Evolutionary conservation across 495 filamentous ascomycete species (phyloP), one percentile per base, ranked within the genome.

Genomic region (Penicillium mononematosum): DNA sequence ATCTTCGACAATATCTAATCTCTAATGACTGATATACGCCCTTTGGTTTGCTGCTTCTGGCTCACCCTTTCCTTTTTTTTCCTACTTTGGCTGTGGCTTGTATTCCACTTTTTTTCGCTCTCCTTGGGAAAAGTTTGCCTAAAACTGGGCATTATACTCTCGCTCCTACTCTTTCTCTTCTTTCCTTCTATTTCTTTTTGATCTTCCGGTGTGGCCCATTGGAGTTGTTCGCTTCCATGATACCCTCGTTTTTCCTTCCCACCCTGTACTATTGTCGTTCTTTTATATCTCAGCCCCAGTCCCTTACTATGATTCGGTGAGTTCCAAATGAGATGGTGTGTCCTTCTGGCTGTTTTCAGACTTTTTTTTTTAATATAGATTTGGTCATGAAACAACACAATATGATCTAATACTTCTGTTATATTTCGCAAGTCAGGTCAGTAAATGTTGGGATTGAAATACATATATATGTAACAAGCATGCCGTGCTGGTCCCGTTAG

Each of bases 1-100:
- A 59, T 58, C 54, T 60, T 53, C 56, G 32, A 54, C 45, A 50
- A 55, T 62, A 64, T 66, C 61, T 69, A 66, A 69, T 69, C 56
- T 66, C 32, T 69, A 69, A 69, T 69, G 61, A 57, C 50, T 50
- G 58, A 60, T 66, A 58, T 64, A 56, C 48, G 43, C 46, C 24
- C 29, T 29, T 50, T 45, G 32, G 17, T 39, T 42, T 29, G 44
- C 22, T 19, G 41, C 17, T 43, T 34, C 29, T 48, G n/a, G n/a
- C 45, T 25, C 14, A 24, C 22, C 52, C n/a, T 41, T 46, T 36
- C 38, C 20, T 41, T 47, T 25, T 45, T 39, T 45, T 34, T 53
- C 29, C 45, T 36, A 42, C 32, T 45, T 48, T 39, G 39, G 54
- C 20, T 31, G 48, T 53, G 49, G 39, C 19, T 20, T 52, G 14